Evolutionary conservation across 495 filamentous ascomycete genomes (phyloP), one percentile per base, ranked within the genome.

Genomic region (Talaromyces adpressus): DNA sequence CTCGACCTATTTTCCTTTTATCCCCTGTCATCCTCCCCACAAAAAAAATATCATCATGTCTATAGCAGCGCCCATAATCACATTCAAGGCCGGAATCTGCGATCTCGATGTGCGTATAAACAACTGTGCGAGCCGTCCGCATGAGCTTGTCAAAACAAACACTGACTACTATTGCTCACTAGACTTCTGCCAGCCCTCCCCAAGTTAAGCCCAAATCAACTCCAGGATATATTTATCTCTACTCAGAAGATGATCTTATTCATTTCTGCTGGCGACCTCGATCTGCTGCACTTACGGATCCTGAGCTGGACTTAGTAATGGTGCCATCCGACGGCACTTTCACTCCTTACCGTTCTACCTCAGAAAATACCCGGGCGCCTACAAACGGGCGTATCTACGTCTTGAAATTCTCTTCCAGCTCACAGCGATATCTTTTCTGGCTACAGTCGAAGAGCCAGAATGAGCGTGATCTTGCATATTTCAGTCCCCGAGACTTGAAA

Each of bases 31-130:
- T 14, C 58, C 20, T 22, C 57, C 64, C 60, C 61, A 47, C 59
- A 29, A 53, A 30, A 34, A 47, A 18, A 51, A 18, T 39, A 18
- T 63, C 65, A 79, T 34, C 52, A 95, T 95, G 92, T 90, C 91
- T 62, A 86, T 87, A 78, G 62, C 54, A 39, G 74, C 77, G 65
- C 93, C 92, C 30, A 83, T 97, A 69, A 92, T 99, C 71, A 95
- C 92, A 4, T 97, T 99, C 82, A 98, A 96, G 83, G 95, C 93
- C 66, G 95, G 95, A 73, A 85, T 84, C 74, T 99, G 95, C 77
- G 86, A 92, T 22, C 72, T 95, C 57, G 84, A 91, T 77, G 93
- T 98, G 77, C 68, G 89, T 82, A 23, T 49, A 61, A 34, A 56
- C 29, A 60, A 64, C 27, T 18, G 7, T 61, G 36, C 18, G 32